Percentiles rank a stretch among this genome's conserved stretches.
Evolutionary conservation across 345 rosid genomes (phyloP).

Genomic region (Citrus australasica): DNA sequence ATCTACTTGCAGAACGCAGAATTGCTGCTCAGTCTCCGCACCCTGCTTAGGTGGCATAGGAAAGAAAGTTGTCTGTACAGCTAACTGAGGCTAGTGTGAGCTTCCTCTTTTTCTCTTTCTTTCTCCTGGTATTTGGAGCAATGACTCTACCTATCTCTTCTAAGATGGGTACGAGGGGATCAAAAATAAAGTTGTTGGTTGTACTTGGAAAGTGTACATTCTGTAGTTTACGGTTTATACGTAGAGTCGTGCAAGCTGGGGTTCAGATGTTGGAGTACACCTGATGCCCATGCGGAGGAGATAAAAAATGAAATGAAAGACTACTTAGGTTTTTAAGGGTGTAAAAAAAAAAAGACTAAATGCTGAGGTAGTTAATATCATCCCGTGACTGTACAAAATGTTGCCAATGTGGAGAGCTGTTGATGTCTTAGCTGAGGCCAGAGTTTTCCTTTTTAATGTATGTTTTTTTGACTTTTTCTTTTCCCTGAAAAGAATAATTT

Average conservation of each 20-base stretch:
- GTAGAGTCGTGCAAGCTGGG: slow-evolving; percentile 43
- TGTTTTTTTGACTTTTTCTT: slow-evolving; percentile 29
- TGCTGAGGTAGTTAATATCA: slow-evolving; percentile 41
- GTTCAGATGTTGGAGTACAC: slow-evolving; percentile 20
- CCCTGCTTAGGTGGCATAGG: slow-evolving; percentile 40
- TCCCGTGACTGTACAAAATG: slow-evolving; percentile 47
- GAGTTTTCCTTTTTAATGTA: slow-evolving; percentile 27
- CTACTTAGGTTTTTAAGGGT: slow-evolving; percentile 37
- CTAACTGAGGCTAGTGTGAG: slow-evolving; percentile 54
- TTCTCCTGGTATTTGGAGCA: slow-evolving; percentile 24
- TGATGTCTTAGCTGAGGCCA: slow-evolving; percentile 43
- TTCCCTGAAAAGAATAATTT: slow-evolving; percentile 18
- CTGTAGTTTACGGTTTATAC: slow-evolving; percentile 66
- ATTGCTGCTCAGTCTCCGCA: slow-evolving; percentile 48
- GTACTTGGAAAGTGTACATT: slow-evolving; percentile 57
- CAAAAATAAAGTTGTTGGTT: slow-evolving; percentile 51
- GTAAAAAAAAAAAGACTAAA: slow-evolving; percentile 49
- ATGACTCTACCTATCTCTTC: slow-evolving; percentile 27
- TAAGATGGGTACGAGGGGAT: slow-evolving; percentile 38
- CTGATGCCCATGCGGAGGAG: slow-evolving; percentile 31
- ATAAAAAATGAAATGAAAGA: slow-evolving; percentile 11
- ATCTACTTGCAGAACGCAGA: slow-evolving; percentile 60
- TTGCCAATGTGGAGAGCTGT: slow-evolving; percentile 52
- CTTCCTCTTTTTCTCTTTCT: slow-evolving; percentile 28
- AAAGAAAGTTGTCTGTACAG: slow-evolving; percentile 56